Evolutionary conservation across 192 early-diverging fungal species (phyloP).

Genomic region (Gamsiella multidivaricata): DNA sequence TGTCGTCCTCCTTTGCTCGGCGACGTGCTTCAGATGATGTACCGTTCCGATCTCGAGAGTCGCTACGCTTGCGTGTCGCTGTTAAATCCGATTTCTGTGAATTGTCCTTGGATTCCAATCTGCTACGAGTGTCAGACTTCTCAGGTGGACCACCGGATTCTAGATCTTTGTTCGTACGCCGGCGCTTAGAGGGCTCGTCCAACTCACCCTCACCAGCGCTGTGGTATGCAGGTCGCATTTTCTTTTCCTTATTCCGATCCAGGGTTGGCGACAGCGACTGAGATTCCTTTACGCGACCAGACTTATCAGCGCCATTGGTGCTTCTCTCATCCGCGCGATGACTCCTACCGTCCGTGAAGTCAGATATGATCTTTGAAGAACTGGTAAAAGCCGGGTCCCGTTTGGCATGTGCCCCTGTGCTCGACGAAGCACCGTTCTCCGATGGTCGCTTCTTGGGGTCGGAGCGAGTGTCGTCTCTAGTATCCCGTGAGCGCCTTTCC

Average conservation of each 20-base stretch:
- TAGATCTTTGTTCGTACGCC: conserved; percentile 4
- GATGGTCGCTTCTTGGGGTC: conserved; percentile 14
- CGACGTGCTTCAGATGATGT: conserved; percentile 7
- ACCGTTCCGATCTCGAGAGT: conserved; percentile 12
- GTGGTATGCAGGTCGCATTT: conserved; percentile 10
- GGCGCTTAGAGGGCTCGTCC: conserved; percentile 1
- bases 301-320: neutral
- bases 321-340: conserved; percentile 8
- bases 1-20: conserved; percentile 23
- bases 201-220: conserved; percentile 32
- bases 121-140: conserved; percentile 6
- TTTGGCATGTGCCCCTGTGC: neutral
- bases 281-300: conserved; percentile 17
- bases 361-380: conserved; percentile 2
- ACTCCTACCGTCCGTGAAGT: conserved; percentile 6
- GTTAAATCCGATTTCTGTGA: neutral
- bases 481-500: conserved; percentile 7
- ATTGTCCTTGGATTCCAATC: conserved; percentile 32
- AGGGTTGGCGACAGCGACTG: conserved; percentile 31
- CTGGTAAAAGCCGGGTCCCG: neutral
- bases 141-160: neutral
- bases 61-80: conserved; percentile 3
- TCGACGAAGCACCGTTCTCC: conserved; percentile 3
- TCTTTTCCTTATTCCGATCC: conserved; percentile 19
- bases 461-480: neutral